Conservation (phyloP, 441 rosid species). For the Melastoma candidum region DNA sequence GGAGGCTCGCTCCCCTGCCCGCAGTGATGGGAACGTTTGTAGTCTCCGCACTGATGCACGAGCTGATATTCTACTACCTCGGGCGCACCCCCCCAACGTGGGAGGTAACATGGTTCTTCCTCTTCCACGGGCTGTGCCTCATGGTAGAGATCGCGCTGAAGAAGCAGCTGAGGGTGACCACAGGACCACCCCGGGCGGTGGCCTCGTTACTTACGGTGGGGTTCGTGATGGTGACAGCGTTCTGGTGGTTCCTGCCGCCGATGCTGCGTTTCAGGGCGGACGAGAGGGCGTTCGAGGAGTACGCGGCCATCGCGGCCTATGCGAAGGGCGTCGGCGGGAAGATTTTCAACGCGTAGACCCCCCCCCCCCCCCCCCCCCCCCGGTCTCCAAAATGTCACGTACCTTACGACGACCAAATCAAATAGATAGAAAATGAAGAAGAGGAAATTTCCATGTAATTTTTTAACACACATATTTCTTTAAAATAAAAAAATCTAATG, state of each 20-base stretch:
- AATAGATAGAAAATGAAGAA: too few species aligned
- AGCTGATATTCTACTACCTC: conserved; percentile 18
- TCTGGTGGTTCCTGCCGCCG: conserved; percentile 9
- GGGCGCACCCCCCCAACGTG: background rate
- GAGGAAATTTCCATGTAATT: too few species aligned
- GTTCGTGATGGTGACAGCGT: conserved; percentile 3
- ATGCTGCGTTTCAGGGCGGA: background rate
- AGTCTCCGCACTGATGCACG: conserved; percentile 29
- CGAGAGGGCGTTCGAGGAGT: conserved; percentile 1
- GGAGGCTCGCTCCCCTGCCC: conserved; percentile 13
- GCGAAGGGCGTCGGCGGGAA: background rate
- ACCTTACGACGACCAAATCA: too few species aligned
- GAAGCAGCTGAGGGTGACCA: background rate
- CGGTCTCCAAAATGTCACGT: too few species aligned
- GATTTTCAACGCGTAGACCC: too few species aligned
- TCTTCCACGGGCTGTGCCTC: conserved; percentile 8
- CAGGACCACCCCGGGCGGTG: background rate
- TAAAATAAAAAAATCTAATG: too few species aligned
- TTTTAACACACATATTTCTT: too few species aligned
- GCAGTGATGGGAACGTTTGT: conserved; percentile 21
- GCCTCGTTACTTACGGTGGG: background rate
- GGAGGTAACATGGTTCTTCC: conserved; percentile 3
- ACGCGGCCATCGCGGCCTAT: background rate
- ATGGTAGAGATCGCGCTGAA: conserved; percentile 2
- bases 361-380: too few species aligned